Percentiles rank a stretch among this genome's conserved stretches.
These are phyloP conservation scores for Kwoniella pini DNA, from an alignment of 768 basidiomycete species.

Conservation along the genomic window DNA sequence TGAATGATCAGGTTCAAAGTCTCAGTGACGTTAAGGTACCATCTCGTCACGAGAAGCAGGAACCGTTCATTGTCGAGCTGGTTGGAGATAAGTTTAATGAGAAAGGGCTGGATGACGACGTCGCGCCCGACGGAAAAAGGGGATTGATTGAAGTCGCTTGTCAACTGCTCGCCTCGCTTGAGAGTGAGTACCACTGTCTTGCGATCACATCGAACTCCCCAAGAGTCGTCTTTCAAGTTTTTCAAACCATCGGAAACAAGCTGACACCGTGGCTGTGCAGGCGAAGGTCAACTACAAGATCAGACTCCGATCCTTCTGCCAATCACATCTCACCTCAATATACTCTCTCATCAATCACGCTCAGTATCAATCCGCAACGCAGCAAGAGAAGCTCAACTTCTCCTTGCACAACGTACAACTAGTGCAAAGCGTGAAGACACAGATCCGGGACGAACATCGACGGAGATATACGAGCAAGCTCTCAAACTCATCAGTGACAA, in stretches of 20 bases:
- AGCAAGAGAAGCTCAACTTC: conserved; percentile 76
- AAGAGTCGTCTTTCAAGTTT: not conserved
- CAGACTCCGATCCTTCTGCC: conserved; percentile 68
- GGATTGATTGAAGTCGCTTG: conserved; percentile 58
- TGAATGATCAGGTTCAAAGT: conserved; percentile 51
- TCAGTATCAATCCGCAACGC: conserved; percentile 62
- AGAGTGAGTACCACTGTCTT: conserved; percentile 61
- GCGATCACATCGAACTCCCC: too few species aligned
- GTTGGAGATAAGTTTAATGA: conserved; percentile 63
- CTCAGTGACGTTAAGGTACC: not conserved
- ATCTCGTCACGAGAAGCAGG: conserved; percentile 43
- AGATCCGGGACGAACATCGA: not conserved
- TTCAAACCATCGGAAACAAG: not conserved
- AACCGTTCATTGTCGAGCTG: conserved; percentile 52
- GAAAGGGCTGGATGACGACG: conserved; percentile 29
- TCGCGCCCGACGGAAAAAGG: conserved; percentile 58
- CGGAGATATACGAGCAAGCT: conserved; percentile 79
- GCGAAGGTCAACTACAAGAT: conserved; percentile 45
- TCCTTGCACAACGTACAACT: conserved; percentile 72
- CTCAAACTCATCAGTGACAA: conserved; percentile 86
- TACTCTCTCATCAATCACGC: conserved; percentile 59
- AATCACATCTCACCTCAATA: conserved; percentile 68
- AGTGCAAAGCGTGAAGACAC: not conserved
- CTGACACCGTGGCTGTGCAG: conserved; percentile 20
- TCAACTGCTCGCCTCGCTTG: conserved; percentile 68